Conservation (phyloP, 768 basidiomycete species). For the Trametopsis cervina region DNA sequence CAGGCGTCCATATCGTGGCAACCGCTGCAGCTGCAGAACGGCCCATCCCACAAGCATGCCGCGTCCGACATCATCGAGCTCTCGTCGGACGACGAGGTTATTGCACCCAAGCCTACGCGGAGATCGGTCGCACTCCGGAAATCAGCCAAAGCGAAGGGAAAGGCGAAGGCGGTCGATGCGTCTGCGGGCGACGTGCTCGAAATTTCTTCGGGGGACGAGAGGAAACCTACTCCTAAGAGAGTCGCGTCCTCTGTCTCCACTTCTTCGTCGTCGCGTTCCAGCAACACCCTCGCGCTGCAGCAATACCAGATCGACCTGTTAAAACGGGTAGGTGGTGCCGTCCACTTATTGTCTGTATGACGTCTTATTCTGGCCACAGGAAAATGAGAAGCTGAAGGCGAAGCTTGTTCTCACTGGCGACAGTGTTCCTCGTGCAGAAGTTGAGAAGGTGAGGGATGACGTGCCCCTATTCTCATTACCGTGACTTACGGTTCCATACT, state of each 20-base stretch:
- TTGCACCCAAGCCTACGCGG: slow-evolving; percentile 2
- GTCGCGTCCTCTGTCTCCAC: no score
- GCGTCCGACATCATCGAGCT: slow-evolving; percentile 13
- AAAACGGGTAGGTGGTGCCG: background rate
- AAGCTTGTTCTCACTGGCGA: no score
- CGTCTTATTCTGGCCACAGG: background rate
- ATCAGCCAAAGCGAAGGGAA: background rate
- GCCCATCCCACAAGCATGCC: slow-evolving; percentile 2
- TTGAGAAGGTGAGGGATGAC: no score
- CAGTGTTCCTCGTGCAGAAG: no score
- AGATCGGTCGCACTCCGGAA: background rate
- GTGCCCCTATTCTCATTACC: no score
- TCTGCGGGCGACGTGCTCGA: slow-evolving; percentile 2
- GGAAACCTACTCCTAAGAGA: background rate
- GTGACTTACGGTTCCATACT: no score
- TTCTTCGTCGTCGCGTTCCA: background rate
- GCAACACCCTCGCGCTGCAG: background rate
- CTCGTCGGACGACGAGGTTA: slow-evolving; percentile 18
- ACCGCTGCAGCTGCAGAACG: slow-evolving; percentile 3
- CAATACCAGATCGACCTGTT: background rate
- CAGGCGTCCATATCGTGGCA: slow-evolving; percentile 12
- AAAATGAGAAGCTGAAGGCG: background rate
- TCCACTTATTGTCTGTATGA: no score
- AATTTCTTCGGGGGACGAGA: slow-evolving; percentile 7
- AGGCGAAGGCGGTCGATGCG: background rate